Percentiles rank a stretch among this genome's conserved stretches.
phyloP scores from a whole-genome alignment of 768 basidiomycete genomes.

The Leccinum arenicola region DNA sequence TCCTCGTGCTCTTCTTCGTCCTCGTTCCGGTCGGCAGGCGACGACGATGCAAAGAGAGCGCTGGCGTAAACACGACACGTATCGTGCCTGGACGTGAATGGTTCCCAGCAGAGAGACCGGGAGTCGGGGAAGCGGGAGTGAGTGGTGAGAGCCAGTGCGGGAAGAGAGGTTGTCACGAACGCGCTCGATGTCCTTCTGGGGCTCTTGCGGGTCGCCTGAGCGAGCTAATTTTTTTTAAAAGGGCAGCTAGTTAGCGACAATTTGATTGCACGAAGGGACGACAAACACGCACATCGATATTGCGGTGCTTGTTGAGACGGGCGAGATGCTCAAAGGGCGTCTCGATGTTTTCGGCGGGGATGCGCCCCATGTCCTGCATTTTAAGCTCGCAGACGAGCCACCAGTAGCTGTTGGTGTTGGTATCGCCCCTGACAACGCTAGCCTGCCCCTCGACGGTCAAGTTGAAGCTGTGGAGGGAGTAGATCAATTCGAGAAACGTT shows the following conservation, averaged over 20 bases:
- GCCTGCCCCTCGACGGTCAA: constrained; percentile 99
- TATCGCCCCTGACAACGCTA: constrained; percentile 97
- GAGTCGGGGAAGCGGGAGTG: constrained; percentile 47
- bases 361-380: constrained; percentile 99
- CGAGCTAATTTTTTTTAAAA: constrained; percentile 20
- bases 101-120: constrained; percentile 33
- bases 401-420: constrained; percentile 99
- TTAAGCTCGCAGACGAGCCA: constrained; percentile 99
- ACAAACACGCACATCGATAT: constrained; percentile 77
- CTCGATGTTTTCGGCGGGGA: constrained; percentile 99
- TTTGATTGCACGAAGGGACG: not conserved
- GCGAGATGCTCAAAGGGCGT: constrained; percentile 97
- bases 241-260: not conserved
- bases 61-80: constrained; percentile 70
- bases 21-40: constrained; percentile 80
- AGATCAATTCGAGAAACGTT: constrained; percentile 89
- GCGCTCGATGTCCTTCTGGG: constrained; percentile 55
- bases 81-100: constrained; percentile 31
- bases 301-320: constrained; percentile 92
- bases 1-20: constrained; percentile 62
- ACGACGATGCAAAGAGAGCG: constrained; percentile 61
- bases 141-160: constrained; percentile 46
- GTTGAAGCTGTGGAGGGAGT: constrained; percentile 92
- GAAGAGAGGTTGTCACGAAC: constrained; percentile 45
- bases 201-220: constrained; percentile 45